These are phyloP conservation scores for Clausena lansium DNA, from an alignment of 345 rosid species.

Conservation along the genomic window DNA sequence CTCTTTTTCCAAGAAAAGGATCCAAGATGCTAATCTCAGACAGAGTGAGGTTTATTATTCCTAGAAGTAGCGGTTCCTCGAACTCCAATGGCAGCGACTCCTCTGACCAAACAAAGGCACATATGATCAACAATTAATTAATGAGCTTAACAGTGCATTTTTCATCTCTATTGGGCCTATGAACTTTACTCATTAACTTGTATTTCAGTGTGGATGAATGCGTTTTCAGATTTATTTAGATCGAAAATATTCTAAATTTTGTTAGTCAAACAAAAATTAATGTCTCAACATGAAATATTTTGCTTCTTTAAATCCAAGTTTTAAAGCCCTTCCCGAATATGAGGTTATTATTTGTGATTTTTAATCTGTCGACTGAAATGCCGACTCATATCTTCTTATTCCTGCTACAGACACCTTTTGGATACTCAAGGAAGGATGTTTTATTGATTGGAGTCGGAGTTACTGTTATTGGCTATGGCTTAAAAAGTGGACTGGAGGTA, in stretches of 20 bases:
- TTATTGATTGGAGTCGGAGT: constrained; percentile 84
- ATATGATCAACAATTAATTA: constrained; percentile 6
- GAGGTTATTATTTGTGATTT: not conserved
- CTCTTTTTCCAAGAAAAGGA: constrained; percentile 17
- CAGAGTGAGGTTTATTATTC: constrained; percentile 25
- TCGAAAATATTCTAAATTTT: not conserved
- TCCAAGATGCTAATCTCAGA: constrained; percentile 19
- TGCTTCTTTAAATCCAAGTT: not conserved
- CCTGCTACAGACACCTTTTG: constrained; percentile 63
- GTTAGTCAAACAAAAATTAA: not conserved
- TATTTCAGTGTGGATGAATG: not conserved
- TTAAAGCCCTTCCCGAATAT: not conserved
- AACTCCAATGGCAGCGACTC: constrained; percentile 32
- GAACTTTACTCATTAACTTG: not conserved
- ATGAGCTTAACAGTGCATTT: not conserved
- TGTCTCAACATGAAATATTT: not conserved
- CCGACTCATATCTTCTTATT: constrained; percentile 12
- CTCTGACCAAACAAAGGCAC: constrained; percentile 49
- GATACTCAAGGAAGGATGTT: constrained; percentile 90
- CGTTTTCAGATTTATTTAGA: not conserved
- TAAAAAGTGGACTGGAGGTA: constrained; percentile 96
- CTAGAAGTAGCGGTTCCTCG: constrained; percentile 42
- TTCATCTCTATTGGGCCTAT: not conserved
- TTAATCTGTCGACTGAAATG: not conserved
- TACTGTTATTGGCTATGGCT: constrained; percentile 64